Evolutionary conservation across 108 stramenopile species (phyloP), one percentile per base, ranked within the genome.

Genomic region (Skeletonema costatum): DNA sequence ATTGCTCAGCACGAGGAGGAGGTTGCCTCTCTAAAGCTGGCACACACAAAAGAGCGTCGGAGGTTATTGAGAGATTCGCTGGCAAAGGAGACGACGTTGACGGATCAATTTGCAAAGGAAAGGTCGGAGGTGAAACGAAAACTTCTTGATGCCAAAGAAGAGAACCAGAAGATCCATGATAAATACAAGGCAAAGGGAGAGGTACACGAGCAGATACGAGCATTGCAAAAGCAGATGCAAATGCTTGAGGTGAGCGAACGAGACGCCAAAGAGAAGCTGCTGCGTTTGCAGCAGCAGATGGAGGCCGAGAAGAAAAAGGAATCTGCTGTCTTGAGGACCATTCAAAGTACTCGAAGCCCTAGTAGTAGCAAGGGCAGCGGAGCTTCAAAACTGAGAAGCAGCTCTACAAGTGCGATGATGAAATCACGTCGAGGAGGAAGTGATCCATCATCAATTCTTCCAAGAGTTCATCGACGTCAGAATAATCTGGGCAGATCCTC

Each of bases 221-320:
- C 66, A n/a, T 25, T 82, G 81, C 74, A 72, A 82, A 56, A 76
- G 13, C 48, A 82, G 62, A 65, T 71, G 25, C 39, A 76, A 29
- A 25, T 19, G 6, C 39, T 81, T 31, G n/a, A 51, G 42, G 36
- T 32, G 5, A 53, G 67, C 19, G 72, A 80, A 36, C 61, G 21
- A 8, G 46, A 68, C 30, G 60, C 68, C 2, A 35, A 53, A 21
- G 80, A 74, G 25, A 74, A 74, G 50, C 74, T 76, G 60, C 16
- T 73, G 19, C 67, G 32, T 16, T 71, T 66, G 32, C 71, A 82
- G 35, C 65, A 53, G 58, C 74, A 76, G 41, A 32, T 82, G 7
- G 81, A 82, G 29, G 12, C 10, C 5, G 50, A 51, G 1, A 51
- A 51, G 50, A 51, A 51, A 17, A 51, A 51, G 4, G 50, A 51